Conservation (phyloP, 352 stramenopile genomes). For the Phytophthora tubulina region DNA sequence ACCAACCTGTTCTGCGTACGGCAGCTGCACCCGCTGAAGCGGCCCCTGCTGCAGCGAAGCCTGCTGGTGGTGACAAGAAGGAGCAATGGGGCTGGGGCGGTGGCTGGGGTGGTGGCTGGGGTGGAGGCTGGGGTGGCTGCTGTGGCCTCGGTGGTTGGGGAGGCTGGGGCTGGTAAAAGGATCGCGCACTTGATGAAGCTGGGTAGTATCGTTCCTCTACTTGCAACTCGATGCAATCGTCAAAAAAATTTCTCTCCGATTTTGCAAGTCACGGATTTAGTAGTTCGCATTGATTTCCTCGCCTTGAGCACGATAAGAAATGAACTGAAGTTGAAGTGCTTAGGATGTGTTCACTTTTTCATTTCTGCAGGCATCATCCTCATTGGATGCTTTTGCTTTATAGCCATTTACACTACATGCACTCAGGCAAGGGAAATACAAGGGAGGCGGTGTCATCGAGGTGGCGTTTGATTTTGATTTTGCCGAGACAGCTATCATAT, state of each 20-base stretch:
- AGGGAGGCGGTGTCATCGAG: too few relatives aligned
- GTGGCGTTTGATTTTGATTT: too few relatives aligned
- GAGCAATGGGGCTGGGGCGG: not conserved
- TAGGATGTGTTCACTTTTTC: too few relatives aligned
- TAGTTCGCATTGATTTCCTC: not conserved
- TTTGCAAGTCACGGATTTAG: too few relatives aligned
- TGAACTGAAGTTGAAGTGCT: not conserved
- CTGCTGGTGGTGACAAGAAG: not conserved
- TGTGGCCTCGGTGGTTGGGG: slow-evolving; percentile 2
- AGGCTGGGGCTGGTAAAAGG: not conserved
- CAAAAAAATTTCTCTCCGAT: too few relatives aligned
- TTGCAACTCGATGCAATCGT: too few relatives aligned
- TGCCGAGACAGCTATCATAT: too few relatives aligned
- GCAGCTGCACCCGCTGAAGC: not conserved
- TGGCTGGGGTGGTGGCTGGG: not conserved
- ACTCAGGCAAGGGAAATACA: too few relatives aligned
- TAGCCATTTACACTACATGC: too few relatives aligned
- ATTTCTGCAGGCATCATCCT: too few relatives aligned
- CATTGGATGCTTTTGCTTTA: too few relatives aligned
- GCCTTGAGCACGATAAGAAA: not conserved
- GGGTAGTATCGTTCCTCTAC: too few relatives aligned
- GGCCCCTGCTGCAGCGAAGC: not conserved
- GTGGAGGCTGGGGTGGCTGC: not conserved
- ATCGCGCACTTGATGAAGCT: not conserved
- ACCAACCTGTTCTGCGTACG: not conserved